Evolutionary conservation across 345 rosid species (phyloP).

Genomic region (Crucihimalaya himalaica): DNA sequence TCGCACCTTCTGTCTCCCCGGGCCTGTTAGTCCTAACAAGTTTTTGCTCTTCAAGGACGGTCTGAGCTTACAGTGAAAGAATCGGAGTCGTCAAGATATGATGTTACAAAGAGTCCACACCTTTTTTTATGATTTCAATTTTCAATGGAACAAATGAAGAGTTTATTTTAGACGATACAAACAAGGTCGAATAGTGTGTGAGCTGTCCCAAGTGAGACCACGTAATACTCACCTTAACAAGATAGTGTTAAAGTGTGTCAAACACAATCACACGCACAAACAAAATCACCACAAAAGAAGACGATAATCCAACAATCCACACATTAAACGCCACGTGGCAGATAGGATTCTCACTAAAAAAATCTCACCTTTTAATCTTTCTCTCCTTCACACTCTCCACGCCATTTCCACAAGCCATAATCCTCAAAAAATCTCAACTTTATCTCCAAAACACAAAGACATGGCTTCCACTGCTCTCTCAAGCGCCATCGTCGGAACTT

Average conservation of each 20-base stretch:
- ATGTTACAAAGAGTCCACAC: neutral
- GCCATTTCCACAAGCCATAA: conserved; percentile 26
- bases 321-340: conserved; percentile 60
- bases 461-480: conserved; percentile 69
- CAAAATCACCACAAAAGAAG: conserved; percentile 2
- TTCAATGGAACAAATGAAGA: neutral
- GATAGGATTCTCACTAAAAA: conserved; percentile 38
- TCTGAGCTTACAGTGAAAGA: too few relatives aligned
- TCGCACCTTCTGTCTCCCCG: too few relatives aligned
- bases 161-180: neutral
- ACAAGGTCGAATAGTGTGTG: neutral
- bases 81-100: too few relatives aligned
- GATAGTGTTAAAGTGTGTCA: conserved; percentile 35
- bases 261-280: conserved; percentile 27
- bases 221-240: conserved; percentile 16
- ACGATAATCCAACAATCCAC: conserved; percentile 51
- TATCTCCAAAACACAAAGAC: conserved; percentile 7
- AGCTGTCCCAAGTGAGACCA: conserved; percentile 24
- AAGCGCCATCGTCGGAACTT: conserved; percentile 60
- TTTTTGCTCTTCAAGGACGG: too few relatives aligned
- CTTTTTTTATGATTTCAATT: neutral
- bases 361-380: conserved; percentile 24
- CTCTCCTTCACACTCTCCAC: conserved; percentile 39
- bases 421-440: neutral
- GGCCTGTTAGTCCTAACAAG: too few relatives aligned